Percentiles rank a stretch among this genome's conserved stretches.
Evolutionary conservation across 1,284 basidiomycete genomes (phyloP).

Genomic region (Leccinum subatratum): DNA sequence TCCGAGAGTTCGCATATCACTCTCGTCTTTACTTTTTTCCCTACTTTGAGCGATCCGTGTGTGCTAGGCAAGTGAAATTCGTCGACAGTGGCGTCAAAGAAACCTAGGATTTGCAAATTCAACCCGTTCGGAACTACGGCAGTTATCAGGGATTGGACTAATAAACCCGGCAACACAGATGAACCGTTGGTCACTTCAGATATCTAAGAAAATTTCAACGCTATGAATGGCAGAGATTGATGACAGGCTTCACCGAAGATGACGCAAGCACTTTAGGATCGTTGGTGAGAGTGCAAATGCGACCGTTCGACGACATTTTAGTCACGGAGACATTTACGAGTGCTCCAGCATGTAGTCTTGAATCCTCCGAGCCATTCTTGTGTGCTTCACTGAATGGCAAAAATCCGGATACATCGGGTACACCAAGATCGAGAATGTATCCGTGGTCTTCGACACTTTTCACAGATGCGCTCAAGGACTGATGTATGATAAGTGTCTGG

Average conservation of each 20-base stretch:
- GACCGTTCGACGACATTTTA: slow-evolving; percentile 65
- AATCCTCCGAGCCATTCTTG: slow-evolving; percentile 38
- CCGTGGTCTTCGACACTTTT: slow-evolving; percentile 93
- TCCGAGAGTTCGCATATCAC: slow-evolving; percentile 80
- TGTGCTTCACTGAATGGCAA: slow-evolving; percentile 65
- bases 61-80: slow-evolving; percentile 65
- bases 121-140: slow-evolving; percentile 76
- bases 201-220: slow-evolving; percentile 39
- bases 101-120: slow-evolving; percentile 87
- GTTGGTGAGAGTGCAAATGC: slow-evolving; percentile 61
- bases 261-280: slow-evolving; percentile 44
- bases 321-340: slow-evolving; percentile 62
- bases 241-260: slow-evolving; percentile 46
- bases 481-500: slow-evolving; percentile 6
- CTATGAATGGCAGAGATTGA: slow-evolving; percentile 13
- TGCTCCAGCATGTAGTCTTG: slow-evolving; percentile 62
- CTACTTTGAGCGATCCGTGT: slow-evolving; percentile 65
- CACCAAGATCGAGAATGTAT: slow-evolving; percentile 83
- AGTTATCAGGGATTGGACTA: slow-evolving; percentile 85
- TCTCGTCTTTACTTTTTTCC: slow-evolving; percentile 84
- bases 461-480: slow-evolving; percentile 75
- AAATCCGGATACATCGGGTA: slow-evolving; percentile 74
- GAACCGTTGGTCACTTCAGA: slow-evolving; percentile 75
- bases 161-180: slow-evolving; percentile 81
- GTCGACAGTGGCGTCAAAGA: slow-evolving; percentile 91